phyloP scores from a whole-genome alignment of 805 yeast species.

The Suhomyces sp. region DNA sequence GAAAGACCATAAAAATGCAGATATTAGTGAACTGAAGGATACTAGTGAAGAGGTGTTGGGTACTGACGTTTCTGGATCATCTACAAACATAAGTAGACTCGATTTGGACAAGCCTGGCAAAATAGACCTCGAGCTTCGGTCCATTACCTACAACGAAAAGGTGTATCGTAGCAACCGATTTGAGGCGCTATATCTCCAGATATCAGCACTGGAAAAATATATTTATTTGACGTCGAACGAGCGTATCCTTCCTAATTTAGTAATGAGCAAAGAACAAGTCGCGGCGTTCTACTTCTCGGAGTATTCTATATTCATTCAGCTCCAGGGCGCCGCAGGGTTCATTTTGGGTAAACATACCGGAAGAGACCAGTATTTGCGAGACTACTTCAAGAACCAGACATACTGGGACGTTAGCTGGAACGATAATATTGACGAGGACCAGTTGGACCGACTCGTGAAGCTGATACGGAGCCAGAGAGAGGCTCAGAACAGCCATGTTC shows the following conservation, averaged over 20 bases:
- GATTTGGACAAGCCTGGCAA: not conserved
- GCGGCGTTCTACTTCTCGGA: constrained; percentile 7
- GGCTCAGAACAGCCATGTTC: not conserved
- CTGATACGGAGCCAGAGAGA: not conserved
- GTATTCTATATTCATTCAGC: constrained; percentile 4
- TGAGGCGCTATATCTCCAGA: not conserved
- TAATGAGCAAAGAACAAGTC: constrained; percentile 5
- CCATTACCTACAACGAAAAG: constrained; percentile 1
- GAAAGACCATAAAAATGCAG: not conserved
- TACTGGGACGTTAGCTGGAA: constrained; percentile 3
- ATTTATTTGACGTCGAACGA: constrained; percentile 6
- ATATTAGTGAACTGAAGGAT: too few relatives aligned
- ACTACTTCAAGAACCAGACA: constrained; percentile 5
- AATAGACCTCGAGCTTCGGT: not conserved
- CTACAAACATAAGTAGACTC: not conserved
- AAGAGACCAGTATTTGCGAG: constrained; percentile 5
- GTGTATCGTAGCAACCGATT: not conserved
- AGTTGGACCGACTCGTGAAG: constrained; percentile 1
- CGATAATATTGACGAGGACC: constrained; percentile 1
- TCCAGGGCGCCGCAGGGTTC: constrained; percentile 7
- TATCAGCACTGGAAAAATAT: constrained; percentile 2
- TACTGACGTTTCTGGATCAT: not conserved
- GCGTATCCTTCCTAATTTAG: constrained; percentile 2
- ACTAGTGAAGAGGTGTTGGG: not conserved
- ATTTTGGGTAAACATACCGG: constrained; percentile 7